Percentiles rank a stretch among this genome's conserved stretches.
phyloP scores from a whole-genome alignment of 176 grass and related monocot species.

The Juncus inflexus region DNA sequence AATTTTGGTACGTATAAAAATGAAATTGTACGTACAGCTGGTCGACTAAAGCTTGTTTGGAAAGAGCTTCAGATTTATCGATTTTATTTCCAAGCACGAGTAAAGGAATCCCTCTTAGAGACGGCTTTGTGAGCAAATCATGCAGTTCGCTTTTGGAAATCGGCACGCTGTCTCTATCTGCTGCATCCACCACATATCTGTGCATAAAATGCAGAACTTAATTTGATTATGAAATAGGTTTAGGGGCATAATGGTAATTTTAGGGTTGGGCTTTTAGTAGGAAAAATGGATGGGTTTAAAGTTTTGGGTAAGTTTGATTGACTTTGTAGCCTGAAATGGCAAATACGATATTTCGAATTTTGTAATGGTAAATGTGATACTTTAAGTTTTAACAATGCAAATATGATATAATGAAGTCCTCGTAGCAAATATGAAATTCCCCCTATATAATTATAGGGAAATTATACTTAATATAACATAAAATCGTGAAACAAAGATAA shows the following conservation, averaged over 20 bases:
- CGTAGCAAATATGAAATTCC: no score
- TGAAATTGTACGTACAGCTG: slow-evolving; percentile 59
- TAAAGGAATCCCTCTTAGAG: slow-evolving; percentile 79
- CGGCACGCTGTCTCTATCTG: slow-evolving; percentile 78
- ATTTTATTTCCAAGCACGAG: slow-evolving; percentile 98
- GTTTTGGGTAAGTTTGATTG: slow-evolving; percentile 3
- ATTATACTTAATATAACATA: no score
- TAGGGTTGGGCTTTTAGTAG: neutral
- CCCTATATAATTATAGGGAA: no score
- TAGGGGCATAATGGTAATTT: no score
- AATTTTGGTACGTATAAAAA: no score
- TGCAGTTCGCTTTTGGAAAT: slow-evolving; percentile 93
- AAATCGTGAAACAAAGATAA: no score
- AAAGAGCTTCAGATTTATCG: slow-evolving; percentile 93
- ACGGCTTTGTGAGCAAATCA: slow-evolving; percentile 79
- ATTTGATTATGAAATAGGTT: no score
- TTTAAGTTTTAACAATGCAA: no score
- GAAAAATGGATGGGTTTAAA: neutral
- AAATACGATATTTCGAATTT: no score
- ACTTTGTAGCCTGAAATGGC: no score
- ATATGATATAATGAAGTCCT: no score
- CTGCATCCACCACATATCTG: slow-evolving; percentile 90
- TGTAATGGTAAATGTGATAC: no score
- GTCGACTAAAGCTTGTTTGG: slow-evolving; percentile 78
- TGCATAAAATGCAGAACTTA: slow-evolving; percentile 6